These are phyloP conservation scores for Rhodotorula sp. DNA, from an alignment of 1,284 basidiomycete species.

Conservation along the genomic window DNA sequence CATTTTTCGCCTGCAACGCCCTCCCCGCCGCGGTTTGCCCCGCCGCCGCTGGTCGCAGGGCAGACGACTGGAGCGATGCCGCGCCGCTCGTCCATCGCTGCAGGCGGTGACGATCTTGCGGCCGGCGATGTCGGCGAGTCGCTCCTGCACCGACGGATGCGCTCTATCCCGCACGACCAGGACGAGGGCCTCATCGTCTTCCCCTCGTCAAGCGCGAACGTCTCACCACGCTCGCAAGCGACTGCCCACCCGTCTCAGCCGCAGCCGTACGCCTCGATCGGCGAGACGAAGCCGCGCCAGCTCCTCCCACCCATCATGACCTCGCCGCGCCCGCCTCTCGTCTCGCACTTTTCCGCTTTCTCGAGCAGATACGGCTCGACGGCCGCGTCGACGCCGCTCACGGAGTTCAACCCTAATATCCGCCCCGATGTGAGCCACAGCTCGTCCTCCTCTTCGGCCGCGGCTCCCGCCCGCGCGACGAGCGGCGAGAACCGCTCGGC, in stretches of 20 bases:
- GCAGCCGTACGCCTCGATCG: not conserved
- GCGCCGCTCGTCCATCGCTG: not conserved
- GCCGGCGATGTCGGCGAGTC: slow-evolving; percentile 8
- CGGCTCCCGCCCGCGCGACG: too few relatives aligned
- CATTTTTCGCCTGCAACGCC: slow-evolving; percentile 15
- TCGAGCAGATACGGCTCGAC: slow-evolving; percentile 2
- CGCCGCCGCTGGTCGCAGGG: not conserved
- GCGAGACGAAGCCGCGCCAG: not conserved
- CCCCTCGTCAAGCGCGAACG: not conserved
- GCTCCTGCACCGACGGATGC: slow-evolving; percentile 22
- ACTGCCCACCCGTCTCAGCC: not conserved
- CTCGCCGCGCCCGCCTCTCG: slow-evolving; percentile 5
- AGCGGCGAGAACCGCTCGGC: not conserved
- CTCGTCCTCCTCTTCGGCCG: not conserved
- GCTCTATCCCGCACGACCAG: slow-evolving; percentile 11
- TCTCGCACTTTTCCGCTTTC: slow-evolving; percentile 18
- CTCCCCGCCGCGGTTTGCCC: not conserved
- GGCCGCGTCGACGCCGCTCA: not conserved
- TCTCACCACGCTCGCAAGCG: not conserved
- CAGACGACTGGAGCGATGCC: not conserved
- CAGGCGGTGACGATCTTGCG: not conserved
- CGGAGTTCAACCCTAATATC: not conserved
- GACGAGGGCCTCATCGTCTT: not conserved
- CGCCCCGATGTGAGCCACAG: too few relatives aligned
- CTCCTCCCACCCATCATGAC: not conserved